Conservation (phyloP, 2,329 filamentous ascomycete species). For the Lasiodiplodia sp. region DNA sequence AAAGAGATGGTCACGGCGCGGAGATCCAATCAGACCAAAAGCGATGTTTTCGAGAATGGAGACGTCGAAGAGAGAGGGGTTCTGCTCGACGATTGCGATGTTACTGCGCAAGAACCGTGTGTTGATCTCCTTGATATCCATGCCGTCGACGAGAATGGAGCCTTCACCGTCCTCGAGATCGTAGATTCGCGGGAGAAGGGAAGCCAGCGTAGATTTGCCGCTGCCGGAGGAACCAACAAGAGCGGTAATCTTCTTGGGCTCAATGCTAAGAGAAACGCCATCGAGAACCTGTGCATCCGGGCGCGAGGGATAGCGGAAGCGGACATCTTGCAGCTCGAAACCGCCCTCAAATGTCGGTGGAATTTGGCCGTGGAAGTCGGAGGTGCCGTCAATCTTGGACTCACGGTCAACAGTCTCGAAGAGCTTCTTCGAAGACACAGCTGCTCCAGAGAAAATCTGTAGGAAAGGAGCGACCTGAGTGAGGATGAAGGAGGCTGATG, state of each 20-base stretch:
- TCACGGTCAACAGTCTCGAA: constrained; percentile 6
- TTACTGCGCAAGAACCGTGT: constrained; percentile 45
- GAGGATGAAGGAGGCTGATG: constrained; percentile 14
- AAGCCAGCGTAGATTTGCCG: constrained; percentile 88
- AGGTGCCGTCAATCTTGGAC: constrained; percentile 19
- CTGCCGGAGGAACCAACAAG: constrained; percentile 71
- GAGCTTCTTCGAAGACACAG: constrained; percentile 12
- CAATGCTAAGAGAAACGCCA: constrained; percentile 45
- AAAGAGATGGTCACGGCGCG: constrained; percentile 5
- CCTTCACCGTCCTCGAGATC: constrained; percentile 44
- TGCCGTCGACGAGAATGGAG: constrained; percentile 46
- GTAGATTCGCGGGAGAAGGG: constrained; percentile 54
- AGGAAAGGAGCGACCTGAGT: constrained; percentile 25
- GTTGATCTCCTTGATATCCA: constrained; percentile 48
- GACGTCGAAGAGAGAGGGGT: constrained; percentile 59
- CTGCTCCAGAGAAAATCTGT: constrained; percentile 10
- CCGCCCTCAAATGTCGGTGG: constrained; percentile 29
- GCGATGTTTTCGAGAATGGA: constrained; percentile 64
- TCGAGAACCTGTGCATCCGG: constrained; percentile 49
- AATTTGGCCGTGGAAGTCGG: constrained; percentile 14
- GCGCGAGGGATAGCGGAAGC: constrained; percentile 52
- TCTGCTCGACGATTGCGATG: constrained; percentile 58
- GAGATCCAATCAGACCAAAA: constrained; percentile 48
- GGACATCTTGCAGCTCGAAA: constrained; percentile 49
- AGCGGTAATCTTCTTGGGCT: constrained; percentile 50